phyloP scores from a whole-genome alignment of 192 early-diverging fungal genomes.

The Entomortierella lignicola region DNA sequence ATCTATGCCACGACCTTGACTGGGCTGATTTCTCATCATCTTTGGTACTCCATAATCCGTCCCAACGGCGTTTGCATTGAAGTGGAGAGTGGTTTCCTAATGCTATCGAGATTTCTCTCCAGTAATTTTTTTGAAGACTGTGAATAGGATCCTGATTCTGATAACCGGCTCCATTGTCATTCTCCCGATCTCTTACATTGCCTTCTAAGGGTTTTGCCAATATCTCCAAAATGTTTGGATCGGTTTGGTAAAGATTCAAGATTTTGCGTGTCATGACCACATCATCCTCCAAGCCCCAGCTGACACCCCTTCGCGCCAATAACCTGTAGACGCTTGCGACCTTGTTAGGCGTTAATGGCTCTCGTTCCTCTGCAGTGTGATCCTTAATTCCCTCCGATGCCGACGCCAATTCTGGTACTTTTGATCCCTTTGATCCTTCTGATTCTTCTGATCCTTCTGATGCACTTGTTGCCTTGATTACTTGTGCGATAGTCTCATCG shows the following conservation, averaged over 20 bases:
- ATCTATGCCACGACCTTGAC: constrained; percentile 25
- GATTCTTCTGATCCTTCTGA: background rate
- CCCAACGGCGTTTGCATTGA: constrained; percentile 42
- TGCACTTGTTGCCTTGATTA: background rate
- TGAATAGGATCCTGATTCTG: background rate
- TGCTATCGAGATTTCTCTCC: constrained; percentile 28
- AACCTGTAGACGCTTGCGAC: constrained; percentile 12
- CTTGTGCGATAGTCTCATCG: background rate
- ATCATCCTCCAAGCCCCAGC: constrained; percentile 48
- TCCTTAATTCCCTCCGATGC: too few species aligned
- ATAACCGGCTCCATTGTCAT: background rate
- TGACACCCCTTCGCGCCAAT: constrained; percentile 12
- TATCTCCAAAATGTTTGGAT: constrained; percentile 8
- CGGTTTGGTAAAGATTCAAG: background rate
- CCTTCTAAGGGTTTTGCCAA: background rate
- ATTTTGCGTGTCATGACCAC: constrained; percentile 40
- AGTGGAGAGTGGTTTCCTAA: constrained; percentile 33
- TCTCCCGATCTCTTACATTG: background rate
- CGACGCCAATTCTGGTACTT: too few species aligned
- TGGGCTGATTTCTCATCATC: constrained; percentile 30
- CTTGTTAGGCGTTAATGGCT: background rate
- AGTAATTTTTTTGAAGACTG: constrained; percentile 7
- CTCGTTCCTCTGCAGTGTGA: background rate
- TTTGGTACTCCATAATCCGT: constrained; percentile 13
- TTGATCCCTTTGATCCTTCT: background rate